Evolutionary conservation across 768 basidiomycete species (phyloP).

Genomic region (Lactarius trivialis): DNA sequence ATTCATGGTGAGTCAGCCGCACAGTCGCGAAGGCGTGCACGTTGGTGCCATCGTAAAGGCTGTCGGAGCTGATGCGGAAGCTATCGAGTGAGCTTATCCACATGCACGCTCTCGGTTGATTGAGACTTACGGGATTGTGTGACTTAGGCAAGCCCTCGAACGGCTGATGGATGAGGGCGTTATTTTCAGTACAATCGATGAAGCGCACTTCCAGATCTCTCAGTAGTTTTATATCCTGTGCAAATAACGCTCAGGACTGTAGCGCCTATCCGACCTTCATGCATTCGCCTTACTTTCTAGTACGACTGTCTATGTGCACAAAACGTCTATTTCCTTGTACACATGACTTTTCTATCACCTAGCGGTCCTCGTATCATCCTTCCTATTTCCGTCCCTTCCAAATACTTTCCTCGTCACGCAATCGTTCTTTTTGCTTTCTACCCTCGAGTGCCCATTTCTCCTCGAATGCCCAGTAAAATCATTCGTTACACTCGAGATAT

Average conservation of each 20-base stretch:
- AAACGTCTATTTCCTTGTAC: not conserved
- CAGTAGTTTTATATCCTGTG: slow-evolving; percentile 13
- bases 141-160: slow-evolving; percentile 61
- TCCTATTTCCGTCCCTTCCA: slow-evolving; percentile 14
- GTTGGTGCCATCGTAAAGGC: slow-evolving; percentile 65
- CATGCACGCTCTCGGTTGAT: slow-evolving; percentile 1
- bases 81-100: slow-evolving; percentile 40
- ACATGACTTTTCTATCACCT: not conserved
- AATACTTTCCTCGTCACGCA: slow-evolving; percentile 14
- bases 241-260: not conserved
- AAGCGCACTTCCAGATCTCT: slow-evolving; percentile 66
- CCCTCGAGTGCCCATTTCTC: slow-evolving; percentile 15
- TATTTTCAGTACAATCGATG: slow-evolving; percentile 75
- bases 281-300: not conserved
- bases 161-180: slow-evolving; percentile 71
- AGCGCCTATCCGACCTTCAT: not conserved
- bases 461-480: slow-evolving; percentile 14
- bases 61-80: slow-evolving; percentile 49
- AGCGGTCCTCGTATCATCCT: slow-evolving; percentile 6
- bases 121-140: not conserved
- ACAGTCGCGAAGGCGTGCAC: slow-evolving; percentile 60
- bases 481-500: slow-evolving; percentile 22
- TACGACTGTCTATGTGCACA: not conserved
- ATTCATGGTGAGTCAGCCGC: slow-evolving; percentile 48
- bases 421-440: slow-evolving; percentile 6